Evolutionary conservation across 768 basidiomycete genomes (phyloP), one percentile per base, ranked within the genome.

Genomic region (Pleurotus pulmonarius): DNA sequence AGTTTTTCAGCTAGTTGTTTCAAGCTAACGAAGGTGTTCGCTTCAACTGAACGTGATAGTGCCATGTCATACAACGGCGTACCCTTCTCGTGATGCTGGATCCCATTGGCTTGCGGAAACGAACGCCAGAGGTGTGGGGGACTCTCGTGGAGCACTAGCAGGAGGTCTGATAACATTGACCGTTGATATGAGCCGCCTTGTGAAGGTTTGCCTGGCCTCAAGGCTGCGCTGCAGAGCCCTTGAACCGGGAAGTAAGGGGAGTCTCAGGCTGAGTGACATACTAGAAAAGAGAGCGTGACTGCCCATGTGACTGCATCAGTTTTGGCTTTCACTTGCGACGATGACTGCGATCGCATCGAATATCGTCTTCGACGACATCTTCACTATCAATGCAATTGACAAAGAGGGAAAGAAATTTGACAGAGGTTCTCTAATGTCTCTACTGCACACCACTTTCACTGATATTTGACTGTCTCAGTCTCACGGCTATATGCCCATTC

Each of bases 341-440:
- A 62, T 57, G 58, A 86, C 86, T 83, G 72, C 85, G 16, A 74
- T 80, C 3, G 71, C 76, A 12, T 75, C 85, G 41, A 89, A 79
- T 68, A 83, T 96, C 63, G 83, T 97, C 56, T 98, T 98, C 66
- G 91, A 95, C 66, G 96, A 98, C 69, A 87, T 94, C 45, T 98
- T 98, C 73, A 87, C 83, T 9, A 88, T 96, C 62, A 81, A 83
- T 61, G 86, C 72, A 44, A 90, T 95, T 49, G 87, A 95, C 76
- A 86, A 85, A 70, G 95, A 94, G 63, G 96, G 96, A 46, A 97
- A 91, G 78, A 97, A 95, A 70, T 99, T 98, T 64, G 97, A 99
- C 73, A 79, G 96, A 87, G 96, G 96, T 95, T 56, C 47, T 85
- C 66, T 49, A 13, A 41, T 43, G 39, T 22, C 25, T 26, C 12